phyloP scores from a whole-genome alignment of 2,329 filamentous ascomycete species.

The Mycocentrospora acerina region DNA sequence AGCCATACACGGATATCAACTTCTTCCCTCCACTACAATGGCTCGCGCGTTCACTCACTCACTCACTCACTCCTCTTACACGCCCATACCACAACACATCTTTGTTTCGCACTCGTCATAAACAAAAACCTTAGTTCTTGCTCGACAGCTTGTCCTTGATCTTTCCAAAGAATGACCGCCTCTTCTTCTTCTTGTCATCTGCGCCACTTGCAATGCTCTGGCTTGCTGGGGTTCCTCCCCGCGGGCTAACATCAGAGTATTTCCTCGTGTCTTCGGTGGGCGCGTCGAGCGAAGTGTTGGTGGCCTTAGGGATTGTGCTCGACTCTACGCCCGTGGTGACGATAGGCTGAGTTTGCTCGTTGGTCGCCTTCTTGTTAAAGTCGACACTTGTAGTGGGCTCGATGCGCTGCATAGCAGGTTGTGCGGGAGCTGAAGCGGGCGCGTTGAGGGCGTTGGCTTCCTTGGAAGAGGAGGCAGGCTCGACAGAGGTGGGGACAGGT shows the following conservation, averaged over 20 bases:
- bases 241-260: slow-evolving; percentile 32
- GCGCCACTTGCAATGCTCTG: slow-evolving; percentile 37
- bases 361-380: slow-evolving; percentile 44
- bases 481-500: not conserved
- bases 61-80: not conserved
- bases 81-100: not conserved
- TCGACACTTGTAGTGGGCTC: slow-evolving; percentile 43
- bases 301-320: slow-evolving; percentile 25
- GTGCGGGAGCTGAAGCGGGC: slow-evolving; percentile 33
- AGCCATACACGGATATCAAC: slow-evolving; percentile 11
- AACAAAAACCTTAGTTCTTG: slow-evolving; percentile 28
- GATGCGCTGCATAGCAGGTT: slow-evolving; percentile 25
- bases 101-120: not conserved
- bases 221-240: slow-evolving; percentile 42
- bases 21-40: too few species aligned
- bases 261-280: slow-evolving; percentile 31
- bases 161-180: slow-evolving; percentile 51
- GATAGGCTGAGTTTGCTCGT: slow-evolving; percentile 41
- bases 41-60: not conserved
- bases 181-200: slow-evolving; percentile 50
- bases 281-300: slow-evolving; percentile 25
- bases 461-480: slow-evolving; percentile 11
- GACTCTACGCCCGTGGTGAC: slow-evolving; percentile 46
- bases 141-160: slow-evolving; percentile 51
- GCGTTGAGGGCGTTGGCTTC: slow-evolving; percentile 39